phyloP scores from a whole-genome alignment of 202 grass and related monocot genomes.

The Zizania palustris region DNA sequence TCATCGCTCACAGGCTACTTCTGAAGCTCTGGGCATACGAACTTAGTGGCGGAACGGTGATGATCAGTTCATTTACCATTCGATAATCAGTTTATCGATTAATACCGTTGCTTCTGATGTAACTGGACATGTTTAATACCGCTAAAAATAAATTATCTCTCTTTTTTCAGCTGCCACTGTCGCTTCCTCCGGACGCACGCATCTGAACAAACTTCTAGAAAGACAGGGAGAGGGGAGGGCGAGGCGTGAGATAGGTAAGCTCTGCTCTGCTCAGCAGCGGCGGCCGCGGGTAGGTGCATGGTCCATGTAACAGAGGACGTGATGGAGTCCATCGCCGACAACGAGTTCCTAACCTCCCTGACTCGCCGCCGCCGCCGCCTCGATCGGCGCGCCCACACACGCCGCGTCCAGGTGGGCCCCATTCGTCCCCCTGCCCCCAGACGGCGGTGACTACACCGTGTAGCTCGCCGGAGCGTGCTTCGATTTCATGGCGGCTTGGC shows the following conservation, averaged over 20 bases:
- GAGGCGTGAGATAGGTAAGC: not conserved
- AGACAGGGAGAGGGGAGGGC: not conserved
- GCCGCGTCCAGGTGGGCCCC: not conserved
- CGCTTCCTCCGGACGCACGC: too few relatives aligned
- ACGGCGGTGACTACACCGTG: not conserved
- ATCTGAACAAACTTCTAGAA: not conserved
- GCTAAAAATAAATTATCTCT: too few relatives aligned
- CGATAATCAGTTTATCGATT: too few relatives aligned
- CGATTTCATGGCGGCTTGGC: not conserved
- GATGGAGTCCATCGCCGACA: slow-evolving; percentile 24
- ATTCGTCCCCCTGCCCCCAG: not conserved
- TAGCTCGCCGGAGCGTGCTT: not conserved
- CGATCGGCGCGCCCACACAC: not conserved
- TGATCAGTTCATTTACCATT: too few relatives aligned
- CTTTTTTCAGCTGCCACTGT: too few relatives aligned
- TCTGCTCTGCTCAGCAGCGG: not conserved
- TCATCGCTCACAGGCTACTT: not conserved
- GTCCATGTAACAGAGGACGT: slow-evolving; percentile 13
- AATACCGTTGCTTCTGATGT: too few relatives aligned
- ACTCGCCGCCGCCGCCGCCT: too few relatives aligned
- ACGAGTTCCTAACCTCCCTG: slow-evolving; percentile 24
- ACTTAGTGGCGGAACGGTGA: too few relatives aligned
- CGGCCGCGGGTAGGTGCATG: not conserved
- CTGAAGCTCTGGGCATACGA: too few relatives aligned
- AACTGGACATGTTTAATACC: too few relatives aligned